Base-by-base conservation (phyloP, 257 asterid species). In the Jacaranda copaia region DNA sequence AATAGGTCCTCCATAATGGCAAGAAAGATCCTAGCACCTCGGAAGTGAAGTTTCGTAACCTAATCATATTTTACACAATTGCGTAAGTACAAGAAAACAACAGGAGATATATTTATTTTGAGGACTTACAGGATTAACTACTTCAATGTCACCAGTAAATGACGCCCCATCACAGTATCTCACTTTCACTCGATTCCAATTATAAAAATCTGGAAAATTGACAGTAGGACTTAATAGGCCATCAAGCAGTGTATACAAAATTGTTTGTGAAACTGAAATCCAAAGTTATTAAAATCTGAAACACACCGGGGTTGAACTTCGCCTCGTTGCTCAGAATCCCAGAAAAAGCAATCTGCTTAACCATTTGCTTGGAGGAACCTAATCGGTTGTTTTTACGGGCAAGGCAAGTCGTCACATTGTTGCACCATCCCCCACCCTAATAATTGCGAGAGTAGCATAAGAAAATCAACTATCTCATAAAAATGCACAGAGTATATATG, bases 351-450 rank as follows among this genome's bases (percentile, higher is more conserved):
- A 90, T 75, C 74, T 75, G 85, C 53, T 81, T 83, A 57, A 38
- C 85, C 97, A 89, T 95, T 18, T 76, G 76, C 73, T 77, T 85
- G 4, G 99, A 95, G 20, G 99, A 95, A 62, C 97, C 99, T 59
- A 90, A 69, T 5, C 87, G 84, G 59, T 77, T 82, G 60, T 46
- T 70, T 65, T 72, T 88, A 20, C 96, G 89, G 4, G 80, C 87
- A 32, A 91, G 84, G 60, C 97, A 95, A 53, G 79, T 82, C 0
- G 92, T 77, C 3, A 57, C 81, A 57, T 89, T 91, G 75, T 89
- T 88, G 89, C 99, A 93, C 99, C 99, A 95, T 59, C 92, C 99
- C 62, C 99, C 99, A 81, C 98, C 99, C 99, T 94, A 42, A 60
- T 56, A 55, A 19, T 38, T 40, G 56, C 66, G 8, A 40, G 8